Conservation (phyloP, 257 asterid genomes). For the Sherardia arvensis region DNA sequence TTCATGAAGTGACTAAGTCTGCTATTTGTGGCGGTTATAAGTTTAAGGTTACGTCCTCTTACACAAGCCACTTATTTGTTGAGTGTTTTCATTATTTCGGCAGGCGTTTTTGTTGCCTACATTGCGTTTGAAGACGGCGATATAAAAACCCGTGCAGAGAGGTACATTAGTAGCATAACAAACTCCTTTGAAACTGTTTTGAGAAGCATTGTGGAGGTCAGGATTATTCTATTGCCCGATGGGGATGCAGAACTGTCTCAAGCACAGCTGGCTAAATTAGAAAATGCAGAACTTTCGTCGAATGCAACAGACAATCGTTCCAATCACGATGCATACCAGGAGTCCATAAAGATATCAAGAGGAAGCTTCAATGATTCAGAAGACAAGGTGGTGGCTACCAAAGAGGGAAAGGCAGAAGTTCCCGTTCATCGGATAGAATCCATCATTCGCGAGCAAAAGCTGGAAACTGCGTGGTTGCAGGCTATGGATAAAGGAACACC, state of each 20-base stretch:
- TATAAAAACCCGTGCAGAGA: conserved; percentile 76
- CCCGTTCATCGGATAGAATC: conserved; percentile 76
- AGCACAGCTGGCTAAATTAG: conserved; percentile 22
- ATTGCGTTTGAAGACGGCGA: conserved; percentile 63
- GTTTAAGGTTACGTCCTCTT: too few species aligned
- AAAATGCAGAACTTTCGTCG: conserved; percentile 12
- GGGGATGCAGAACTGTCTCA: conserved; percentile 25
- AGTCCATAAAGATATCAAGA: conserved; percentile 21
- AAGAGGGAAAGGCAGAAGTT: conserved; percentile 34
- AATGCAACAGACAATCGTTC: conserved; percentile 15
- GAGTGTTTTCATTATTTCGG: conserved; percentile 7
- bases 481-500: conserved; percentile 78
- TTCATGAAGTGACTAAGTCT: neutral
- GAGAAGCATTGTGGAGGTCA: conserved; percentile 70
- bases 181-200: conserved; percentile 74
- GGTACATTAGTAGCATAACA: conserved; percentile 89
- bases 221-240: conserved; percentile 44
- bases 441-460: conserved; percentile 68
- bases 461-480: conserved; percentile 92
- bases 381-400: conserved; percentile 24
- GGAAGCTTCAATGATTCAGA: conserved; percentile 30
- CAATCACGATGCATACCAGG: conserved; percentile 20
- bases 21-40: too few species aligned
- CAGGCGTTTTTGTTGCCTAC: conserved; percentile 80
- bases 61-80: neutral